These are phyloP conservation scores for Boletus rex-veris DNA, from an alignment of 768 basidiomycete species.

Conservation along the genomic window DNA sequence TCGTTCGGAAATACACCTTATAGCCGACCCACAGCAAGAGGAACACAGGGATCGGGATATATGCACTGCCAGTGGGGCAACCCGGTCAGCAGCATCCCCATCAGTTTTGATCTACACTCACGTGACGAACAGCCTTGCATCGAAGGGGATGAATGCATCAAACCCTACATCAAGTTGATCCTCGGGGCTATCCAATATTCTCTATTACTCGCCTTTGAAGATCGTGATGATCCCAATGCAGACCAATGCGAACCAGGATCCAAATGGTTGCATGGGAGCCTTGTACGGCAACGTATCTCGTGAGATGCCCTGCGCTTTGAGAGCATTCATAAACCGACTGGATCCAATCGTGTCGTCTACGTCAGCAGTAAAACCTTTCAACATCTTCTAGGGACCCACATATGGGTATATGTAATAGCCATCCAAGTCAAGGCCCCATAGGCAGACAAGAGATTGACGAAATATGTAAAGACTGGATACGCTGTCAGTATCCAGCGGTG, in stretches of 20 bases:
- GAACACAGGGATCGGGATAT: conserved; percentile 36
- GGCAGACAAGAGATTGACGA: conserved; percentile 26
- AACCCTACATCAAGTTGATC: conserved; percentile 26
- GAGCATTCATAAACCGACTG: conserved; percentile 49
- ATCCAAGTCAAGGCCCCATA: conserved; percentile 34
- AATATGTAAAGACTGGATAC: conserved; percentile 33
- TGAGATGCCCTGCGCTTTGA: conserved; percentile 41
- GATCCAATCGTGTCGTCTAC: background rate
- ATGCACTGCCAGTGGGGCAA: conserved; percentile 3
- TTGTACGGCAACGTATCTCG: conserved; percentile 44
- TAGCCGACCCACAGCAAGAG: conserved; percentile 35
- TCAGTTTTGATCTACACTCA: too few species aligned
- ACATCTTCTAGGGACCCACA: conserved; percentile 38
- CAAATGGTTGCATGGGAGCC: conserved; percentile 38
- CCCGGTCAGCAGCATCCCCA: too few species aligned
- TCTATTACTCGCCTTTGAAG: conserved; percentile 47
- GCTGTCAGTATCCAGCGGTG: background rate
- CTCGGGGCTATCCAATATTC: too few species aligned
- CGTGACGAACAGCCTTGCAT: conserved; percentile 52
- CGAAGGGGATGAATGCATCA: background rate
- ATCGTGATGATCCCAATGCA: conserved; percentile 51
- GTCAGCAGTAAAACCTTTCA: too few species aligned
- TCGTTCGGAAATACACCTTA: conserved; percentile 35
- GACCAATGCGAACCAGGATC: conserved; percentile 57
- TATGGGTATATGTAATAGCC: conserved; percentile 56